These are phyloP conservation scores for Collybiopsis luxurians DNA, from an alignment of 768 basidiomycete genomes.

Conservation along the genomic window DNA sequence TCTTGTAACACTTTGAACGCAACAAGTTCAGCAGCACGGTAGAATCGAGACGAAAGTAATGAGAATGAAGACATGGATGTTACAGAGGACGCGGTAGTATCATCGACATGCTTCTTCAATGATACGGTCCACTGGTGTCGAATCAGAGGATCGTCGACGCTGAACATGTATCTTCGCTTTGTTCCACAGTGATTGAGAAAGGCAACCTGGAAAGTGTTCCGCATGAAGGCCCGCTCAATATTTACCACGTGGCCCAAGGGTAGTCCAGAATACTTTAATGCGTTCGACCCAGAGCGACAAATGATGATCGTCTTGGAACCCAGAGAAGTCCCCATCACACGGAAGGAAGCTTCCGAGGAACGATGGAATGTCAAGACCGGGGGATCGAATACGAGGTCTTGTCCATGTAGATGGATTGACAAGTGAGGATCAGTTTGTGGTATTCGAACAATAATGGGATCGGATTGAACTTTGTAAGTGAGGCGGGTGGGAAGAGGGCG, in stretches of 20 bases:
- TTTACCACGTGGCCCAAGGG: slow-evolving; percentile 74
- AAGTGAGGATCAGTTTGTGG: slow-evolving; percentile 83
- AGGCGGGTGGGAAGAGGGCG: slow-evolving; percentile 72
- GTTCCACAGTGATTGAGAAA: slow-evolving; percentile 66
- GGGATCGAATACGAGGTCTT: slow-evolving; percentile 88
- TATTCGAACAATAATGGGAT: slow-evolving; percentile 82
- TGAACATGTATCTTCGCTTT: slow-evolving; percentile 94
- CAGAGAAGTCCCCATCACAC: slow-evolving; percentile 81
- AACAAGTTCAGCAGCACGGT: slow-evolving; percentile 68
- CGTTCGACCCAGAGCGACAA: slow-evolving; percentile 80
- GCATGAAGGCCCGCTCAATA: slow-evolving; percentile 94
- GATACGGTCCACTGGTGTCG: slow-evolving; percentile 73
- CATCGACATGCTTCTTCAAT: slow-evolving; percentile 66
- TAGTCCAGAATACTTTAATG: slow-evolving; percentile 77
- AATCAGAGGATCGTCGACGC: slow-evolving; percentile 75
- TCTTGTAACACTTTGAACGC: slow-evolving; percentile 86
- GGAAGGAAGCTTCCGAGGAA: slow-evolving; percentile 82
- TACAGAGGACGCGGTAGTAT: slow-evolving; percentile 28
- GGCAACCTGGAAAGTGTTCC: slow-evolving; percentile 91
- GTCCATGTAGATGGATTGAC: slow-evolving; percentile 79
- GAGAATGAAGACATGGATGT: slow-evolving; percentile 31
- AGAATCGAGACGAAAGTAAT: slow-evolving; percentile 43
- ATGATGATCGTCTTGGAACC: slow-evolving; percentile 84
- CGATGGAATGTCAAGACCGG: slow-evolving; percentile 76
- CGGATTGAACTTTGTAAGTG: slow-evolving; percentile 86